Evolutionary conservation across 176 grass and related monocot species (phyloP).

Genomic region (Cenchrus americanus): DNA sequence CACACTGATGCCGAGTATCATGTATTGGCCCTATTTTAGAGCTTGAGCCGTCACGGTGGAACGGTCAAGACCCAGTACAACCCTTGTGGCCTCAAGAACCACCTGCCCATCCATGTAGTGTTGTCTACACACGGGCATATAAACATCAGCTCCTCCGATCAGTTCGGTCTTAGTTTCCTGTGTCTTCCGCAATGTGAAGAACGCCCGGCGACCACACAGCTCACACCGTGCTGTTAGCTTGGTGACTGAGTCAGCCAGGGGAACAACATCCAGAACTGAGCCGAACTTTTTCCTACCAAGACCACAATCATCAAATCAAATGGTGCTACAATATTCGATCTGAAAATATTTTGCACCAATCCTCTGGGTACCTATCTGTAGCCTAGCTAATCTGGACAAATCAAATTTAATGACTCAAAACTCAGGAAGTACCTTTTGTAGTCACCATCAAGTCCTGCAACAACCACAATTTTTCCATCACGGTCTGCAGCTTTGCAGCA

Average conservation of each 20-base stretch:
- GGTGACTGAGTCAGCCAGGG: conserved; percentile 79
- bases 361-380: background rate
- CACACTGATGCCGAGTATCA: background rate
- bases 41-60: conserved; percentile 33
- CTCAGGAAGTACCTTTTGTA: conserved; percentile 71
- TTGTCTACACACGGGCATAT: conserved; percentile 92
- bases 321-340: background rate
- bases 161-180: conserved; percentile 82
- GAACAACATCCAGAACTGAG: conserved; percentile 87
- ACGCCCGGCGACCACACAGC: conserved; percentile 63
- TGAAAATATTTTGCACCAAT: background rate
- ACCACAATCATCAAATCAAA: conserved; percentile 31
- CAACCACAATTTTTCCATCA: conserved; percentile 83
- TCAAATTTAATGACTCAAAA: background rate
- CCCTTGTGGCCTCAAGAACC: conserved; percentile 63
- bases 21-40: conserved; percentile 46
- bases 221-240: conserved; percentile 89
- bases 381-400: background rate
- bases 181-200: conserved; percentile 94
- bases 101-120: conserved; percentile 84
- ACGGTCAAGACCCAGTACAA: conserved; percentile 73
- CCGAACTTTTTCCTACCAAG: conserved; percentile 83
- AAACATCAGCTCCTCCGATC: conserved; percentile 86
- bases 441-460: conserved; percentile 92
- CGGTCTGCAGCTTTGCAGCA: conserved; percentile 80